Evolutionary conservation across 352 stramenopile genomes (phyloP).

Genomic region (Phytophthora fragariae): DNA sequence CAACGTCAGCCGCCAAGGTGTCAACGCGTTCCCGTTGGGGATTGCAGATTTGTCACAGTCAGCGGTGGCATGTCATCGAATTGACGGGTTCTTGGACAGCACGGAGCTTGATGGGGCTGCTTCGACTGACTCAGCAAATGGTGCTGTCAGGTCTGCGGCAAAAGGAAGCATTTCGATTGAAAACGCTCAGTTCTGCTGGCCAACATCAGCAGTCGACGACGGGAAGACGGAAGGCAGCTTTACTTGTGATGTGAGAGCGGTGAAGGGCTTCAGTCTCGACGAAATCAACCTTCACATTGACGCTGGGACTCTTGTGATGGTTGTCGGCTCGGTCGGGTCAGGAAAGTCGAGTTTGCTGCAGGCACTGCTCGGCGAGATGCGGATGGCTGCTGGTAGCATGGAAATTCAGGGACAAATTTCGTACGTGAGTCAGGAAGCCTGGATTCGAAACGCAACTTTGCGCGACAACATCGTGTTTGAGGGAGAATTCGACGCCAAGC

Average conservation of each 20-base stretch:
- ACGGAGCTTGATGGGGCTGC: slow-evolving; percentile 26
- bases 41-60: slow-evolving; percentile 43
- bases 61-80: slow-evolving; percentile 31
- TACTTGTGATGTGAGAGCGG: neutral
- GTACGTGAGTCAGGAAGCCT: slow-evolving; percentile 52
- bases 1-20: slow-evolving; percentile 38
- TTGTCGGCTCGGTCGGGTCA: slow-evolving; percentile 63
- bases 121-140: neutral
- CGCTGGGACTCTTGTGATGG: slow-evolving; percentile 56
- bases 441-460: slow-evolving; percentile 51
- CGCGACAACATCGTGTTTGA: slow-evolving; percentile 50
- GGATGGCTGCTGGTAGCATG: slow-evolving; percentile 17
- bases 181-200: slow-evolving; percentile 26
- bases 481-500: slow-evolving; percentile 27
- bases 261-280: slow-evolving; percentile 17
- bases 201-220: neutral
- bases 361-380: slow-evolving; percentile 58
- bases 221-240: neutral
- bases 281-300: slow-evolving; percentile 48
- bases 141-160: neutral
- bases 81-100: slow-evolving; percentile 41
- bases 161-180: slow-evolving; percentile 21
- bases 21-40: slow-evolving; percentile 39
- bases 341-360: slow-evolving; percentile 66
- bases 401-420: slow-evolving; percentile 31